Evolutionary conservation across 331 rosid genomes (phyloP), one percentile per base, ranked within the genome.

Genomic region (Erythrophleum ivorense): DNA sequence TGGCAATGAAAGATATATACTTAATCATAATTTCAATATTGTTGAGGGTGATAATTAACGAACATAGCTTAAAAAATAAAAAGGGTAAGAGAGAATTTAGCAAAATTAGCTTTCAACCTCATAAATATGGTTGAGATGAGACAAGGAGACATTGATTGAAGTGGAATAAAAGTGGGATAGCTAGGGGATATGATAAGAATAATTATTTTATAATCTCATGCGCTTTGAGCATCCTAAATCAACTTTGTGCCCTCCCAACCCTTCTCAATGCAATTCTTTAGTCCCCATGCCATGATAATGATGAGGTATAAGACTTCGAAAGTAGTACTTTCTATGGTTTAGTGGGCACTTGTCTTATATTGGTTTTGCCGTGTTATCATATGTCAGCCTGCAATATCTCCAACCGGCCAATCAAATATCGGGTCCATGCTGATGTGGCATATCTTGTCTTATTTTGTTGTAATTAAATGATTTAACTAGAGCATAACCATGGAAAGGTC

Each of bases 101-200:
- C 55, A 71, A 79, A 54, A 71, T 58, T 43, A 73, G 46, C 7
- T 40, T 65, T 85, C 54, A 71, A 64, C 69, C 67, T 58, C 53
- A 68, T 11, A 13, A 11, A 75, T 16, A 43, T 58, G 66, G 46
- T 73, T 67, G 80, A 59, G 67, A 79, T 72, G 81, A 70, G 89
- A 91, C 89, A 89, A 79, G 82, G 85, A 82, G 85, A 87, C 91
- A 86, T 64, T 81, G 84, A 87, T 80, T 88, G 78, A 83, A 89
- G 93, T 75, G 87, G 89, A 79, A 86, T 87, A 70, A 86, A 87
- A 88, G 86, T 77, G 85, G 69, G 88, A 80, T 78, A 62, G 31
- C 29, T 29, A 71, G 91, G 91, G 85, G 82, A 92, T 87, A 92
- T 68, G 91, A 90, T 88, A 91, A 89, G 91, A 79, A 82, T 66